A percentile compares a stretch with the other conserved stretches of the same genome.
Conservation (phyloP, 345 rosid genomes). For the Punica granatum region DNA sequence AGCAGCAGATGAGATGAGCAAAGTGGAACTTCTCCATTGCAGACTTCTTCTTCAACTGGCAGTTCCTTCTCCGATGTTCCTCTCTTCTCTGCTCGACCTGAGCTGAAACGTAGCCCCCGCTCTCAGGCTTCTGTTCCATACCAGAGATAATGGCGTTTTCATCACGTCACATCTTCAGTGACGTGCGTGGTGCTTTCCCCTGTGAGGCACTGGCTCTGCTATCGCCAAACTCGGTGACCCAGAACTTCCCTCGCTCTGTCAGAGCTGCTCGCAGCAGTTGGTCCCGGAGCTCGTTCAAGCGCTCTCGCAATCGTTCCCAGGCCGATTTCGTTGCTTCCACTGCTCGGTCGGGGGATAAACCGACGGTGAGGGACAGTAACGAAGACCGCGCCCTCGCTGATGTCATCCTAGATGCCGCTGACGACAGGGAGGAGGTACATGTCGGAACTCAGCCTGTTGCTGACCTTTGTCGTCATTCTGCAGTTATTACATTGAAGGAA, state of each 20-base stretch:
- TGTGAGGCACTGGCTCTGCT: neutral
- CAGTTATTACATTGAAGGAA: too few relatives aligned
- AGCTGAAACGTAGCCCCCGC: neutral
- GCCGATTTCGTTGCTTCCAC: neutral
- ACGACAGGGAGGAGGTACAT: neutral
- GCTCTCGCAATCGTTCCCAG: neutral
- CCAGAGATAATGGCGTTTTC: neutral
- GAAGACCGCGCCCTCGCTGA: neutral
- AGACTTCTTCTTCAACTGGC: neutral
- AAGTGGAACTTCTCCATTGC: neutral
- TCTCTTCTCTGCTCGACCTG: neutral
- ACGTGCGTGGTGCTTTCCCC: neutral
- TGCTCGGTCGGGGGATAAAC: neutral
- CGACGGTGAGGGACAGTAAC: conserved; percentile 3
- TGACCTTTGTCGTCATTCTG: too few relatives aligned
- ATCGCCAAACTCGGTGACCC: neutral
- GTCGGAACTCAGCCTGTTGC: too few relatives aligned
- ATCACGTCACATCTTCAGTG: neutral
- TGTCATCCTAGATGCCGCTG: neutral
- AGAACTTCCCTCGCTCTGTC: neutral
- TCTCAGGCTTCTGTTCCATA: neutral
- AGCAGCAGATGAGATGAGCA: neutral
- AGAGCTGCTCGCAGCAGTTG: neutral
- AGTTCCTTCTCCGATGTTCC: neutral
- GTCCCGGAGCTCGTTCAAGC: neutral